Evolutionary conservation across 257 asterid species (phyloP), one percentile per base, ranked within the genome.

Genomic region (Nicotiana knightiana): DNA sequence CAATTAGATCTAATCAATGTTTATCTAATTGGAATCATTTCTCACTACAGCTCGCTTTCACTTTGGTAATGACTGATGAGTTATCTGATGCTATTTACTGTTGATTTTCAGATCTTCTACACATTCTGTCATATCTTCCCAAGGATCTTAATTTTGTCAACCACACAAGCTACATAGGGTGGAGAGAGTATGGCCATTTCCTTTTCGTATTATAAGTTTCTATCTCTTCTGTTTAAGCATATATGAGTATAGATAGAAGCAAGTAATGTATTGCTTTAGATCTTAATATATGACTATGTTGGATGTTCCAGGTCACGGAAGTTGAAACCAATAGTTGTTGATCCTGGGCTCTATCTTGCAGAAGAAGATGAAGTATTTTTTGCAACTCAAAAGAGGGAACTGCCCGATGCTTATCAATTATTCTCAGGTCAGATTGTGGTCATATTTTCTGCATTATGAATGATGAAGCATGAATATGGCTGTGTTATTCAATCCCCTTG

Each of bases 141-240:
- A 91, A 87, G 87, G 96, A 93, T 87, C 94, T 96, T 64, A 96
- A 94, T 90, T 96, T 96, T 80, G 94, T 91, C 87, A 94, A 93
- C 53, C 97, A 96, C 81, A 87, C 98, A 48, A 89, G 99, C 94
- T 94, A 94, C 71, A 90, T 96, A 82, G 99, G 99, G 54, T 93
- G 99, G 99, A 94, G 92, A 86, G 97, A 96, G 99, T 96, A 91
- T 81, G 95, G 51, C 86, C 81, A 71, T 67, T 30, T 76, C 66
- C 83, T 79, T 77, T 81, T 58, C 73, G 70, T 75, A 10, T 70
- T 68, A 43, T 7, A 18, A 77, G 54, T 24, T 35, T 53, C 35
- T 35, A 79, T 43, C 43, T 26, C 7, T 3, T 63, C 51, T 59
- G 21, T 46, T 8, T 15, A 82, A 58, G 73, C 68, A 26, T 35